Conservation (phyloP, 805 yeast genomes). For the Limtongozyma cylindracea region DNA sequence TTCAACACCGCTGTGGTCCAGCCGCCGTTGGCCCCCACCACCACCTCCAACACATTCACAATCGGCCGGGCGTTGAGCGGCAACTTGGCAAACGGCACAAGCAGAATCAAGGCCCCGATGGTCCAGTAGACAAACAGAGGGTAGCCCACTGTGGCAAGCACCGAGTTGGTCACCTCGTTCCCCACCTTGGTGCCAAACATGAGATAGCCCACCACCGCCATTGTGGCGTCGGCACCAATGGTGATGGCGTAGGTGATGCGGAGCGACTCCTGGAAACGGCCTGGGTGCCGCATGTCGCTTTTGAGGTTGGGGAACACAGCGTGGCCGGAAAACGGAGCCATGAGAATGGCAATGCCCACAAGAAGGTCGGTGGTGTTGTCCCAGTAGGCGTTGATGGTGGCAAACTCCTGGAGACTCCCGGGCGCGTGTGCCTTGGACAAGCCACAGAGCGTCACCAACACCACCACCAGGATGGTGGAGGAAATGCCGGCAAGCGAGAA, state of each 20-base stretch:
- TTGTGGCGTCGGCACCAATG: slow-evolving; percentile 28
- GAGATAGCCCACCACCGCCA: slow-evolving; percentile 40
- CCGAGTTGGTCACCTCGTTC: slow-evolving; percentile 25
- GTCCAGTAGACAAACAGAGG: slow-evolving; percentile 19
- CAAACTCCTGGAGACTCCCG: slow-evolving; percentile 44
- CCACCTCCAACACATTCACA: slow-evolving; percentile 36
- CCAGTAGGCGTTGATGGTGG: slow-evolving; percentile 50
- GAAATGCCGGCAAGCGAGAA: slow-evolving; percentile 47
- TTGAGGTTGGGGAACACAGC: slow-evolving; percentile 56
- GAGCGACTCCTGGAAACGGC: slow-evolving; percentile 25
- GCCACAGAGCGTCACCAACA: slow-evolving; percentile 36
- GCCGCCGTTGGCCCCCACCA: slow-evolving; percentile 10
- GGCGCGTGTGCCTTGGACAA: slow-evolving; percentile 32
- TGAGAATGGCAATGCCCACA: slow-evolving; percentile 36
- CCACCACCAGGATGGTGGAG: slow-evolving; percentile 40
- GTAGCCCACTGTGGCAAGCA: slow-evolving; percentile 18
- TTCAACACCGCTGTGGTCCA: slow-evolving; percentile 2
- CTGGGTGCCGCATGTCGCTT: slow-evolving; percentile 47
- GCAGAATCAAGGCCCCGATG: slow-evolving; percentile 46
- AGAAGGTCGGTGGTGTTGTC: slow-evolving; percentile 19
- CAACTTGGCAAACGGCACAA: slow-evolving; percentile 64
- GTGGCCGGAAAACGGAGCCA: slow-evolving; percentile 77
- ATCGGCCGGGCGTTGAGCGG: slow-evolving; percentile 73
- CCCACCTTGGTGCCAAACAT: slow-evolving; percentile 25
- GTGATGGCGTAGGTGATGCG: slow-evolving; percentile 34